Base-by-base conservation (phyloP, 108 stramenopile genomes). In the Parietichytrium sp. region DNA sequence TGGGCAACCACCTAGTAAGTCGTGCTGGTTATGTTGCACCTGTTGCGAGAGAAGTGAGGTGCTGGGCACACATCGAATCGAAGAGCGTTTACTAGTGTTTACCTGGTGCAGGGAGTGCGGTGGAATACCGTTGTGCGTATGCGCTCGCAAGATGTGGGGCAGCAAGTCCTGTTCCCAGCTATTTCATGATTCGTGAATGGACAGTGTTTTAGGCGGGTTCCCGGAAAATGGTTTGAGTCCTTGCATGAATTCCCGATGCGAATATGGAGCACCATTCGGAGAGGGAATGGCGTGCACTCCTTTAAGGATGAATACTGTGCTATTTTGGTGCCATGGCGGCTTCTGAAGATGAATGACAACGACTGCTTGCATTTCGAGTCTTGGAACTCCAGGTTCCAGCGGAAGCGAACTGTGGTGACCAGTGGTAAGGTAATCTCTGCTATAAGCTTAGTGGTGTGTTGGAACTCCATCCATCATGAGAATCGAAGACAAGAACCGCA, bases 81-180 rank as follows among this genome's bases (percentile, higher is more conserved):
- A n/a, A n/a, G n/a, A 6, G 61, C 61, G 10, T 72, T 45, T 27
- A 33, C 36, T 72, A 72, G 38, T n/a, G 45, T 45, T 13, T 45
- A 33, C n/a, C 38, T 72, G 61, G 61, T 72, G 61, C 33, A 42
- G 36, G 6, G 61, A 72, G 38, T 72, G 61, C 20, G 61, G 61
- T 1, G 23, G 36, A n/a, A 72, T 72, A 23, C 61, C 61, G 13
- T 25, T 72, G n/a, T 72, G 61, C 2, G 45, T 42, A 6, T 45
- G 38, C 23, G 61, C 38, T 12, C 61, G 61, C 6, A 42, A 33
- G 6, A 72, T 72, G 61, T 72, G 61, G 61, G 45, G 45, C 3
- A 72, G 45, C 42, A 8, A 42, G 6, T 45, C 61, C 33, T 72
- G 61, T 25, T 72, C 45, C 45, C 38, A 72, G 20, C 23, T 72